Conservation (phyloP, 805 yeast genomes). For the Maudiozyma saulgeensis region DNA sequence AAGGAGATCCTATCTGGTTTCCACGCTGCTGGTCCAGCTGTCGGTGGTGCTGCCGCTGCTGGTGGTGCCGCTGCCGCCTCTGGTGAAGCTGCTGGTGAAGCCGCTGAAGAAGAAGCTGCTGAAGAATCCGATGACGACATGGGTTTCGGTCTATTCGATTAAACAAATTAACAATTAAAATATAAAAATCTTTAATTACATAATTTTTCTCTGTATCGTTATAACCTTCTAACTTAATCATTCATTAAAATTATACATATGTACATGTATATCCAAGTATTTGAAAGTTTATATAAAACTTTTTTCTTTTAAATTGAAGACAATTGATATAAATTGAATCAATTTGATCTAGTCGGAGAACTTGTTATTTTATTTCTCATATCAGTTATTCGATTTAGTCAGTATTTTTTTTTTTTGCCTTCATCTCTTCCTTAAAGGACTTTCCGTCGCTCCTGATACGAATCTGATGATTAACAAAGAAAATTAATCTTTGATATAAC, state of each 20-base stretch:
- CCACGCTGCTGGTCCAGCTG: slow-evolving; percentile 36
- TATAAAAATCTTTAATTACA: neutral
- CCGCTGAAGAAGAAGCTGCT: slow-evolving; percentile 50
- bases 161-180: slow-evolving; percentile 26
- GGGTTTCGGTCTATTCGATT: slow-evolving; percentile 92
- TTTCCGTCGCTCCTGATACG: neutral
- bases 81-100: slow-evolving; percentile 39
- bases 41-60: slow-evolving; percentile 35
- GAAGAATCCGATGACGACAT: slow-evolving; percentile 75
- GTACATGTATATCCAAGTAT: too few species aligned
- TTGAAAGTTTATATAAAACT: too few species aligned
- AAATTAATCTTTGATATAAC: too few species aligned
- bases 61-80: slow-evolving; percentile 40
- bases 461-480: too few species aligned
- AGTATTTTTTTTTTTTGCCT: neutral
- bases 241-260: neutral
- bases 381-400: too few species aligned
- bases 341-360: too few species aligned
- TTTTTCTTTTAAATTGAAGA: too few species aligned
- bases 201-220: neutral
- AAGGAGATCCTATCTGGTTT: slow-evolving; percentile 57
- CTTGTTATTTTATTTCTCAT: too few species aligned
- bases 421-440: neutral
- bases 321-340: too few species aligned
- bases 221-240: slow-evolving; percentile 2